Base-by-base conservation (phyloP, 495 filamentous ascomycete genomes). In the Trypethelium eluteriae region DNA sequence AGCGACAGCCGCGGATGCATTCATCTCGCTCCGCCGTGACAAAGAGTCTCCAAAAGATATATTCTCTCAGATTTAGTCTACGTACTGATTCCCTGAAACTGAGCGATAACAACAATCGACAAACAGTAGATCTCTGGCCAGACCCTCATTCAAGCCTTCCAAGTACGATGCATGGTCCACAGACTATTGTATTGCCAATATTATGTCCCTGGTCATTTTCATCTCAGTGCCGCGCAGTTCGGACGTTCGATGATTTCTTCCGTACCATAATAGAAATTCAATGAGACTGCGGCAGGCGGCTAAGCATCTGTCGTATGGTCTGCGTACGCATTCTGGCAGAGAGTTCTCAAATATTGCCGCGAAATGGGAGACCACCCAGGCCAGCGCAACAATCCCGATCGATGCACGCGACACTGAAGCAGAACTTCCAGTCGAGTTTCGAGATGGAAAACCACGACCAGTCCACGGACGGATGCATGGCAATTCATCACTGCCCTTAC, bases 401-500 rank as follows among this genome's bases (percentile, higher is more conserved):
- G 49, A 53, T 16, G 11, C 11, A 38, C 0, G 3, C 62, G 7
- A 47, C 35, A 62, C 25, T 3, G 32, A 59, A 62, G 47, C 35
- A 11, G 66, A 72, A 41, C 66, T 64, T 65, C 63, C 64, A 12
- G 41, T 63, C 7, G 59, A 35, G 49, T 68, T 50, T 39, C 66
- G 70, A 44, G 68, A 70, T 68, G 66, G 68, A 0, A 62, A 25
- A 36, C 32, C 53, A 6, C 41, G 34, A 14, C 59, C 62, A 36
- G 35, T 70, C 2, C 66, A 71, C 11, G 14, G 2, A 46, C 67
- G 72, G 11, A 32, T 65, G 38, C 41, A 71, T 70, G 68, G 69
- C 44, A 64, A 64, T 14, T 41, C 16, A 38, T 65, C 64, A 7
- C 66, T 76, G 2, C 74, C 74, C 7, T 57, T 75, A 7, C 71